Evolutionary conservation across 1,284 basidiomycete genomes (phyloP), one percentile per base, ranked within the genome.

Genomic region (Bondarzewia mesenterica): DNA sequence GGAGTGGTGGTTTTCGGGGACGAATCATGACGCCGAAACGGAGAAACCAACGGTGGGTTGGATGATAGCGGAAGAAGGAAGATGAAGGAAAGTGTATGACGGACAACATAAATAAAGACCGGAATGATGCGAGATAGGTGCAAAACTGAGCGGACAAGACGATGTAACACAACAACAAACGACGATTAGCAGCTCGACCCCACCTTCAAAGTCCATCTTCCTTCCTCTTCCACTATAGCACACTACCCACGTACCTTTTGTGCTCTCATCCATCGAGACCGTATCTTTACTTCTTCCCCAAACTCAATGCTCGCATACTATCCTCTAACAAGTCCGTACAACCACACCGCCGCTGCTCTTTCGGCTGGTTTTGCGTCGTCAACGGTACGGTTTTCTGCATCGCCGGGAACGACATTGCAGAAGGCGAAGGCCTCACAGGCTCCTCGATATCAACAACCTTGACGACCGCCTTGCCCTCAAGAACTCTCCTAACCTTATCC

Each of bases 391-490:
- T 16, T 2, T 7, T 21, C 41, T 26, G 14, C 41, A 42, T 22
- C n/a, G 10, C 12, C 16, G 21, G 14, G 15, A 16, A 7, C 41
- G 41, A 22, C 41, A 26, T 26, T 4, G 21, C 25, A 2, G 20
- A 14, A 12, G 14, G 14, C 44, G 48, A 23, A 2, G 49, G 32
- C 7, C 22, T 18, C 21, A 38, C 21, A 2, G n/a, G 36, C 16
- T 38, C 29, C 23, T 47, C 53, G 51, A 89, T 69, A 62, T 89
- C 86, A 54, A 89, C 86, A 51, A 89, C 74, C 44, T 72, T 68
- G 49, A 89, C 69, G 35, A 88, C 82, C 1, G 86, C 87, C 52
- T 76, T 81, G 46, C 87, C 87, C 53, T 89, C 86, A 55, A 89
- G 68, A 26, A 89, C 83, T 53, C 74, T 77, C 54, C 80, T 69